These are phyloP conservation scores for Trichosanthes cucumerina DNA, from an alignment of 306 rosid genomes.

Conservation along the genomic window DNA sequence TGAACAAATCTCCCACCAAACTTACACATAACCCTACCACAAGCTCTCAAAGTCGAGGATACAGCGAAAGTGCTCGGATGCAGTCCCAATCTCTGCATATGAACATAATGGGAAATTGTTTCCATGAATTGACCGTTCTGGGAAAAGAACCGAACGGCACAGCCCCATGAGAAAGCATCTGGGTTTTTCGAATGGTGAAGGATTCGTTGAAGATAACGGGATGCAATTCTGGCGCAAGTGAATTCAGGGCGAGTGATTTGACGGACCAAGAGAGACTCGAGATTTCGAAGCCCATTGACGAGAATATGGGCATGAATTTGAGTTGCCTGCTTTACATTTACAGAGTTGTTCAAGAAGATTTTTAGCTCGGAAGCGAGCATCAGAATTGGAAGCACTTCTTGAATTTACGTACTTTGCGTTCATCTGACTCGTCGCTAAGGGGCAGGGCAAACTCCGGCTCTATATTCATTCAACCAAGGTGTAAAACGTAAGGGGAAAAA, in stretches of 20 bases:
- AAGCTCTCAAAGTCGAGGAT: conserved; percentile 66
- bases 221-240: conserved; percentile 22
- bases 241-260: conserved; percentile 34
- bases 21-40: conserved; percentile 29
- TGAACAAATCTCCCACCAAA: conserved; percentile 42
- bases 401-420: neutral
- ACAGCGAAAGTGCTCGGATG: conserved; percentile 44
- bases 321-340: conserved; percentile 37
- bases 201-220: conserved; percentile 30
- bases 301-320: conserved; percentile 49
- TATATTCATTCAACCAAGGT: too few species aligned
- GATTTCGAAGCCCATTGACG: conserved; percentile 23
- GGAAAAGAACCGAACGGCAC: conserved; percentile 58
- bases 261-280: conserved; percentile 36
- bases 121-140: conserved; percentile 43
- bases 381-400: neutral
- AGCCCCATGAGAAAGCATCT: conserved; percentile 57
- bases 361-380: conserved; percentile 29
- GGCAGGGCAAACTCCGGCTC: neutral
- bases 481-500: too few species aligned
- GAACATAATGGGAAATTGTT: conserved; percentile 46
- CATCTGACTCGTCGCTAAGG: neutral
- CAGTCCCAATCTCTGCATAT: conserved; percentile 48
- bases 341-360: conserved; percentile 24
- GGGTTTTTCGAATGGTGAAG: conserved; percentile 39